phyloP scores from a whole-genome alignment of 2,329 filamentous ascomycete genomes.

The Alternaria ethzedia region DNA sequence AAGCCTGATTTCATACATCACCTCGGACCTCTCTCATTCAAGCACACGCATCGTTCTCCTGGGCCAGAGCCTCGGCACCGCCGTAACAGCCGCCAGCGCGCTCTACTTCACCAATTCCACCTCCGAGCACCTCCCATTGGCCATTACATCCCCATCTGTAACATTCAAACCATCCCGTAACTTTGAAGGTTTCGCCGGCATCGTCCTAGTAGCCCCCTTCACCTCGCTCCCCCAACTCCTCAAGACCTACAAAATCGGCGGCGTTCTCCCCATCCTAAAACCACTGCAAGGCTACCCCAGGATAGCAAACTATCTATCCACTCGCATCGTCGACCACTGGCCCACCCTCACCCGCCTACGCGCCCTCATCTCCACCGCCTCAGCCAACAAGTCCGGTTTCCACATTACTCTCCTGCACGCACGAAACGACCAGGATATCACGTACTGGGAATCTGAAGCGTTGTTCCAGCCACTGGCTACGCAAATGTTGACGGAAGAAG shows the following conservation, averaged over 20 bases:
- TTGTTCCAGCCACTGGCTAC: slow-evolving; percentile 36
- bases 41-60: slow-evolving; percentile 77
- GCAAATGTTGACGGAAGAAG: slow-evolving; percentile 39
- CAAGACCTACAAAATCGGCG: slow-evolving; percentile 78
- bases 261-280: slow-evolving; percentile 77
- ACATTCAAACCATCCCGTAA: not conserved
- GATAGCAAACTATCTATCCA: slow-evolving; percentile 66
- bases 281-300: slow-evolving; percentile 73
- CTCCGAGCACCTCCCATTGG: slow-evolving; percentile 21
- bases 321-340: slow-evolving; percentile 81
- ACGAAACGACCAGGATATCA: slow-evolving; percentile 81
- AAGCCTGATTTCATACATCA: slow-evolving; percentile 74
- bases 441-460: slow-evolving; percentile 67
- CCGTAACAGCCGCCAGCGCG: slow-evolving; percentile 75
- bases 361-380: slow-evolving; percentile 47
- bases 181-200: slow-evolving; percentile 71
- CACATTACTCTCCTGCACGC: slow-evolving; percentile 76
- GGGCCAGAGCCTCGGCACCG: slow-evolving; percentile 89
- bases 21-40: slow-evolving; percentile 68
- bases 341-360: slow-evolving; percentile 70
- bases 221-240: slow-evolving; percentile 75
- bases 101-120: slow-evolving; percentile 66
- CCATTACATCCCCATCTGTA: slow-evolving; percentile 31
- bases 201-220: slow-evolving; percentile 83
- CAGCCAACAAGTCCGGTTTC: not conserved